Evolutionary conservation across 768 basidiomycete species (phyloP).

Genomic region (Trametes maxima): DNA sequence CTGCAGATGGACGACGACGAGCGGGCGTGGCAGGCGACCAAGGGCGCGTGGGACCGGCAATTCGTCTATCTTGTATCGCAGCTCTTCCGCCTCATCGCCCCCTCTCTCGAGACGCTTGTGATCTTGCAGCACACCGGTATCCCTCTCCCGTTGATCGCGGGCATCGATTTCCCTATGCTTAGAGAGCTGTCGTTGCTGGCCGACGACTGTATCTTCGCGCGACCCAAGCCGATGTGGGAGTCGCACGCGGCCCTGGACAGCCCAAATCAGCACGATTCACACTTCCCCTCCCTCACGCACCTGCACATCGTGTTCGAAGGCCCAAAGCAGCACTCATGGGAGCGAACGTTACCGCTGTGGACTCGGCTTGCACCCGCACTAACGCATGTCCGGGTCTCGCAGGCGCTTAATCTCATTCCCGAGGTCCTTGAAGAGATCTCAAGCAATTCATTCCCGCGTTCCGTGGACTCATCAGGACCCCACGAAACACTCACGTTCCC

Average conservation of each 20-base stretch:
- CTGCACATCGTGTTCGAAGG: slow-evolving; percentile 15
- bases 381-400: slow-evolving; percentile 13
- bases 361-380: slow-evolving; percentile 2
- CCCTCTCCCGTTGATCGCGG: background rate
- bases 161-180: background rate
- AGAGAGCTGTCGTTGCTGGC: slow-evolving; percentile 10
- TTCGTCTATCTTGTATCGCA: slow-evolving; percentile 12
- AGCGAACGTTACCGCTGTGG: slow-evolving; percentile 7
- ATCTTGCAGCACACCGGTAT: slow-evolving; percentile 10
- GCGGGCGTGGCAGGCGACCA: slow-evolving; percentile 6
- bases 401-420: slow-evolving; percentile 13
- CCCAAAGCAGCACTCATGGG: slow-evolving; percentile 1
- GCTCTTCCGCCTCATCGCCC: slow-evolving; percentile 13
- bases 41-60: slow-evolving; percentile 19
- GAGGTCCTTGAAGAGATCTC: slow-evolving; percentile 2
- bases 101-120: slow-evolving; percentile 10
- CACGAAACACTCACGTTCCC: background rate
- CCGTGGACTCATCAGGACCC: background rate
- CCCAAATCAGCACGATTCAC: background rate
- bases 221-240: background rate
- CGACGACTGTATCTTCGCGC: slow-evolving; percentile 9
- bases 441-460: background rate
- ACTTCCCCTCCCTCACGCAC: slow-evolving; percentile 12
- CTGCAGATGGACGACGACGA: slow-evolving; percentile 7
- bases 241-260: background rate